A percentile compares a stretch with the other conserved stretches of the same genome.
These are phyloP conservation scores for Cystoisospora suis DNA, from an alignment of 169 alveolate genomes.

Conservation along the genomic window DNA sequence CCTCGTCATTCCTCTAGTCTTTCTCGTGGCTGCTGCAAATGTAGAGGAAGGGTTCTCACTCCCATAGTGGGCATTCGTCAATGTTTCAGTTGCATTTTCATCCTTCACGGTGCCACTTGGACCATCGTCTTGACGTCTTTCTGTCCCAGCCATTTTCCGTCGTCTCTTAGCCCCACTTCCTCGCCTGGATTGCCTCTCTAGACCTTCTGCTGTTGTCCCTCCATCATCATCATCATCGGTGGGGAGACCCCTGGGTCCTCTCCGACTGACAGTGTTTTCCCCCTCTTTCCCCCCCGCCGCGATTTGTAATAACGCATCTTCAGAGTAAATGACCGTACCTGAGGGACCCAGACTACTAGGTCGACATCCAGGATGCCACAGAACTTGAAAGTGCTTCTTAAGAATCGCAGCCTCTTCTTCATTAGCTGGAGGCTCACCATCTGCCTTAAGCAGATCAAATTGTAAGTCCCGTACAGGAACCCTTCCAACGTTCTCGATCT, in stretches of 20 bases:
- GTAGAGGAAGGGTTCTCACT: neutral
- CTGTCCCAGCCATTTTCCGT: neutral
- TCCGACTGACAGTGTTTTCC: too few relatives aligned
- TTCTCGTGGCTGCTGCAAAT: neutral
- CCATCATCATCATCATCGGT: too few relatives aligned
- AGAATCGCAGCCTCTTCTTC: neutral
- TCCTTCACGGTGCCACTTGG: neutral
- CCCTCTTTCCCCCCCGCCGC: neutral
- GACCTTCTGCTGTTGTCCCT: too few relatives aligned
- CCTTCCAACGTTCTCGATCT: constrained; percentile 41
- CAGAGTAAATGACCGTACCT: constrained; percentile 31
- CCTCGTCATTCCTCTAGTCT: neutral
- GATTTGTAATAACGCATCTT: neutral
- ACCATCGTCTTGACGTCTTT: neutral
- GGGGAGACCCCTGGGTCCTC: too few relatives aligned
- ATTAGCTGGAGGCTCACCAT: neutral
- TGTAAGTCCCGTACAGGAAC: constrained; percentile 23
- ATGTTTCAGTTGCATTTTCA: neutral
- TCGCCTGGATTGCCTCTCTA: too few relatives aligned
- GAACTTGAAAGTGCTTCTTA: constrained; percentile 2
- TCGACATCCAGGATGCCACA: constrained; percentile 13
- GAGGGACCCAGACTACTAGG: neutral
- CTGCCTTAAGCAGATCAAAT: constrained; percentile 5
- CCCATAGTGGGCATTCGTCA: neutral
- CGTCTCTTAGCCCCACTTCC: neutral